Conservation (phyloP, 1,139 yeast genomes). For the Yamadazyma buinensis region DNA sequence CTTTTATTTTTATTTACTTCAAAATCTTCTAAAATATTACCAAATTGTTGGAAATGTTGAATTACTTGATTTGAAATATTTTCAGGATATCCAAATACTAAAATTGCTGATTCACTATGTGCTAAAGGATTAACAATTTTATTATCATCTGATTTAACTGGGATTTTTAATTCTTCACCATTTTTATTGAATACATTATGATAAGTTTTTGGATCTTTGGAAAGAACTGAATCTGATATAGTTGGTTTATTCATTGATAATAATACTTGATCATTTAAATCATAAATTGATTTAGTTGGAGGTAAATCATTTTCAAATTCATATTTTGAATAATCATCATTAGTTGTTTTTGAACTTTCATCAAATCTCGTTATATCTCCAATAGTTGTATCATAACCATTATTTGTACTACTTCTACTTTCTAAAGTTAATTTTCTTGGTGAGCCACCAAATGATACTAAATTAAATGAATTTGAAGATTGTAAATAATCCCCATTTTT, state of each 20-base stretch:
- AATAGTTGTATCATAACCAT: constrained; percentile 21
- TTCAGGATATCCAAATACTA: constrained; percentile 89
- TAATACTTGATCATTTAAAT: constrained; percentile 44
- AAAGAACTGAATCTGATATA: constrained; percentile 33
- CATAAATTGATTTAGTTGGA: constrained; percentile 60
- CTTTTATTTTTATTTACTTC: constrained; percentile 33
- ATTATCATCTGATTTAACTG: constrained; percentile 6
- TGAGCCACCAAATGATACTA: constrained; percentile 37
- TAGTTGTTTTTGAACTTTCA: constrained; percentile 29
- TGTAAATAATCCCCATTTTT: constrained; percentile 11
- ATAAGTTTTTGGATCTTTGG: constrained; percentile 45
- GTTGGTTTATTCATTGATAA: constrained; percentile 27
- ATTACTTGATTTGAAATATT: constrained; percentile 63
- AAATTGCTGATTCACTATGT: constrained; percentile 57
- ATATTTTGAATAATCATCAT: constrained; percentile 26
- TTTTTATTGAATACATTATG: constrained; percentile 42
- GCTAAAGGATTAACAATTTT: constrained; percentile 19
- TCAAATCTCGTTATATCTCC: constrained; percentile 25
- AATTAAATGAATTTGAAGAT: constrained; percentile 28
- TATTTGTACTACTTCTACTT: constrained; percentile 14
- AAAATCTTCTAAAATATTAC: constrained; percentile 74
- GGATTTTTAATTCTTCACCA: constrained; percentile 7
- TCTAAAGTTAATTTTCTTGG: constrained; percentile 22
- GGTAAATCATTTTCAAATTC: constrained; percentile 44
- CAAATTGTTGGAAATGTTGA: constrained; percentile 75